Evolutionary conservation across 495 filamentous ascomycete genomes (phyloP), one percentile per base, ranked within the genome.

Genomic region (Schizothecium vesticola): DNA sequence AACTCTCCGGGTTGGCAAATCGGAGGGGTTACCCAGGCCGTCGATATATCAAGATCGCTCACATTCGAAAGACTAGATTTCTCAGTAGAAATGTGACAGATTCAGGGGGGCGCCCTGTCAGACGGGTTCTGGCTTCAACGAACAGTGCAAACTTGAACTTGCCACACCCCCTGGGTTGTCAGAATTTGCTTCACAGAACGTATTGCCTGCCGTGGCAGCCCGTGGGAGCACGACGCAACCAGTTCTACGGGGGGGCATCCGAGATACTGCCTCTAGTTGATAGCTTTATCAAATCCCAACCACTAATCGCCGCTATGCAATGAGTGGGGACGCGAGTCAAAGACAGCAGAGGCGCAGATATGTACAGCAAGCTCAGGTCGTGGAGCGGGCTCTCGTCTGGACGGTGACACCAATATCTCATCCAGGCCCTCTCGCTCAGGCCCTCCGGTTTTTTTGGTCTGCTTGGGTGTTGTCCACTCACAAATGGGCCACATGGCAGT

Each of bases 41-140:
- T 59, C 61, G 63, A 61, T 57, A 24, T 33, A 26, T 51, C 16
- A 8, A 51, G 67, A 69, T 69, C 67, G 67, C 67, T 69, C 67
- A 69, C 58, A 62, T 69, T 61, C 65, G 29, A 63, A 28, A 16
- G 23, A 64, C 59, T 24, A 64, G 67, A 68, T 68, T 68, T 62
- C 33, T 43, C 59, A 25, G 1, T 9, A 21, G 24, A 36, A 68
- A 68, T 55, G 31, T 63, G 59, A 66, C 24, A 59, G 64, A 59
- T 24, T 5, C 56, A 66, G 25, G 62, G 62, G 51, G 22, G 31
- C 12, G 62, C 36, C 33, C 25, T 64, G 62, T 64, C 62, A 43
- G 33, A 4, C 33, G 13, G 33, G 12, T 43, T 43, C 33, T 43
- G 33, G 33, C 33, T 43, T 43, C 33, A 56, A 64, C 31, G 31